Evolutionary conservation across 257 asterid species (phyloP).

Genomic region (Nicotiana attenuata): DNA sequence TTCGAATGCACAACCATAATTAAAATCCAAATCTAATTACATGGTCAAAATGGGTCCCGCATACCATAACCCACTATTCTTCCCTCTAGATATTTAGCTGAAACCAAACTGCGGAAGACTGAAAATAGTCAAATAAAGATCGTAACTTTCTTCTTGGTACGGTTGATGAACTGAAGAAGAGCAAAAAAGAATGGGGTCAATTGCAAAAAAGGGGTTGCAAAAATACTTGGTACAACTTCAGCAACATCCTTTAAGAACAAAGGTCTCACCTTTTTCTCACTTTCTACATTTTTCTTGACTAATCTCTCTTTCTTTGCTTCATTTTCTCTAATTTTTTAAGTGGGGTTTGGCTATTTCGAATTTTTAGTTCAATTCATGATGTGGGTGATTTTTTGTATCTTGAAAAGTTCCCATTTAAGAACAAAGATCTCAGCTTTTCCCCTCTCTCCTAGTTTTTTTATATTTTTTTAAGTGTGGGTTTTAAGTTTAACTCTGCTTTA

Average conservation of each 20-base stretch:
- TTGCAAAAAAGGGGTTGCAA: constrained; percentile 65
- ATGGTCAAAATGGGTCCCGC: neutral
- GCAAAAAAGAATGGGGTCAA: constrained; percentile 46
- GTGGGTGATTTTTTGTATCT: no score
- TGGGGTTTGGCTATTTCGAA: neutral
- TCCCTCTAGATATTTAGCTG: neutral
- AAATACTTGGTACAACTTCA: constrained; percentile 75
- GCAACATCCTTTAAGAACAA: constrained; percentile 79
- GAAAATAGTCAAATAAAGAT: neutral
- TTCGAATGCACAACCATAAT: no score
- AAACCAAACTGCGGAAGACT: neutral
- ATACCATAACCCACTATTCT: neutral
- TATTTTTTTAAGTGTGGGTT: no score
- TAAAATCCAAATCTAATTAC: no score
- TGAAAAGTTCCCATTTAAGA: neutral
- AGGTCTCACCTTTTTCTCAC: constrained; percentile 35
- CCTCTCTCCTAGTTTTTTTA: no score
- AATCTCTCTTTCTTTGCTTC: neutral
- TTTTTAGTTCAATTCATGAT: neutral
- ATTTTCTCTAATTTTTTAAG: neutral
- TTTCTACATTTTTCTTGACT: neutral
- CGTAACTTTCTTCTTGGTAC: neutral
- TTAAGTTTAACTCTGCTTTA: no score
- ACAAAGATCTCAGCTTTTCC: neutral
- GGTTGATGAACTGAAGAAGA: neutral